phyloP scores from a whole-genome alignment of 805 yeast genomes.

The Metschnikowia proteae region DNA sequence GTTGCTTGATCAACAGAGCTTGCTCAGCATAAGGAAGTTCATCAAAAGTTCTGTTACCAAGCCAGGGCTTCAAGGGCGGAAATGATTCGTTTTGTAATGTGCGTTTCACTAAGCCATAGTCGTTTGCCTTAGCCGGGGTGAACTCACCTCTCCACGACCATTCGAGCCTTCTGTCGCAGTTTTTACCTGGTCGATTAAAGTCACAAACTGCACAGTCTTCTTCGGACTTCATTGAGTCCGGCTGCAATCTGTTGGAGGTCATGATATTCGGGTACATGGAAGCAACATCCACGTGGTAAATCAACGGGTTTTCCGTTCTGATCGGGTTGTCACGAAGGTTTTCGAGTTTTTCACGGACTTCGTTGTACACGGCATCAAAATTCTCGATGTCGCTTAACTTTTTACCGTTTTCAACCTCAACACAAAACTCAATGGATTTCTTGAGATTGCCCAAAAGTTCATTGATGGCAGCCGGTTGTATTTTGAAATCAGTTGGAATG shows the following conservation, averaged over 20 bases:
- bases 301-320: constrained; percentile 75
- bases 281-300: constrained; percentile 97
- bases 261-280: constrained; percentile 99
- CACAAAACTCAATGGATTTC: constrained; percentile 73
- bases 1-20: constrained; percentile 66
- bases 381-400: constrained; percentile 75
- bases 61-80: constrained; percentile 55
- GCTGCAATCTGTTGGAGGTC: constrained; percentile 96
- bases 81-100: constrained; percentile 77
- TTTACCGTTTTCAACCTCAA: constrained; percentile 75
- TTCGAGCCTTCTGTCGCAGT: constrained; percentile 83
- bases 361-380: constrained; percentile 66
- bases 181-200: constrained; percentile 91
- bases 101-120: constrained; percentile 83
- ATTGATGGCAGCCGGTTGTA: constrained; percentile 81
- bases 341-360: constrained; percentile 51
- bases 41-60: constrained; percentile 63
- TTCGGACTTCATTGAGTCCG: constrained; percentile 94
- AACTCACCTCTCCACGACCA: constrained; percentile 99
- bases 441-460: constrained; percentile 72
- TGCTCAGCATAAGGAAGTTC: constrained; percentile 77
- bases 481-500: constrained; percentile 64
- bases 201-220: constrained; percentile 97
- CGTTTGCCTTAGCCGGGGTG: constrained; percentile 86
- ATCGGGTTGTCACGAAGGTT: constrained; percentile 59